A percentile compares a stretch with the other conserved stretches of the same genome.
phyloP scores from a whole-genome alignment of 176 grass and related monocot species.

The Carex myosuroides region DNA sequence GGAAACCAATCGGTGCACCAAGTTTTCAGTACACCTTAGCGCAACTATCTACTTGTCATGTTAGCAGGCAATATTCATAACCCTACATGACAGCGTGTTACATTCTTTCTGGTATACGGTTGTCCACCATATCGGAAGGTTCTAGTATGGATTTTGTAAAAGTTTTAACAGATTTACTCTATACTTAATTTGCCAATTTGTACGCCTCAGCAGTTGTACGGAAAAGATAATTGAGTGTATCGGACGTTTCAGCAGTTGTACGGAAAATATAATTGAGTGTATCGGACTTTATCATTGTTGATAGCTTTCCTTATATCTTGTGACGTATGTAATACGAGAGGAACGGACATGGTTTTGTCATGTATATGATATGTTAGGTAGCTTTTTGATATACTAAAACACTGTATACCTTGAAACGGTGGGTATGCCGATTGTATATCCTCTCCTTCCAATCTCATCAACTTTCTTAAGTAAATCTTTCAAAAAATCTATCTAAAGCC shows the following conservation, averaged over 20 bases:
- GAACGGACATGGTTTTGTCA: background rate
- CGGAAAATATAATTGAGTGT: background rate
- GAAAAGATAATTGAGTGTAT: background rate
- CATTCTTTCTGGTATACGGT: background rate
- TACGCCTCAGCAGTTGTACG: background rate
- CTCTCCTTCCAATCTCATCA: background rate
- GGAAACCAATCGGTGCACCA: background rate
- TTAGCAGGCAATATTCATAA: background rate
- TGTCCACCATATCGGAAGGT: background rate
- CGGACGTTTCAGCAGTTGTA: too few species aligned
- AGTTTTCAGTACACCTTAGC: background rate
- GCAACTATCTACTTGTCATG: background rate
- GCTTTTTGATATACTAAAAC: background rate
- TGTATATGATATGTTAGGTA: conserved; percentile 2
- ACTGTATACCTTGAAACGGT: background rate
- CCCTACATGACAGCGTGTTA: background rate
- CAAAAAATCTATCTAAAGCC: background rate
- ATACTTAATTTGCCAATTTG: background rate
- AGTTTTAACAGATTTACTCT: background rate
- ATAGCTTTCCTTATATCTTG: background rate
- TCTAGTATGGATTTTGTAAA: background rate
- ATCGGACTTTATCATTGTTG: background rate
- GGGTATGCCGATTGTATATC: background rate
- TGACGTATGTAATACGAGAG: background rate
- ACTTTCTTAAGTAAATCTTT: conserved; percentile 6